Base-by-base conservation (phyloP, 495 filamentous ascomycete genomes). In the Aspergillus campestris region DNA sequence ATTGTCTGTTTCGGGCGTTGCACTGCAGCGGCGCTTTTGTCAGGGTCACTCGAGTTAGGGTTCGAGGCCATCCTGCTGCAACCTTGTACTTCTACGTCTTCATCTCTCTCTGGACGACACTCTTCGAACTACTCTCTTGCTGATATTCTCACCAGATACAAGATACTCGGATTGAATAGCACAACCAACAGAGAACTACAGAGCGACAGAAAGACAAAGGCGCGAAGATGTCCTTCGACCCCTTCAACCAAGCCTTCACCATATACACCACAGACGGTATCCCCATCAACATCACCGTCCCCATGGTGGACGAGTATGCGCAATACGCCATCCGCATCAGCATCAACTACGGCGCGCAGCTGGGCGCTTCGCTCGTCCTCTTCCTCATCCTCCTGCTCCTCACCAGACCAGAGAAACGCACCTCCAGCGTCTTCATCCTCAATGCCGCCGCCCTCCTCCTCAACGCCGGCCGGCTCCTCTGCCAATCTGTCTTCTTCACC, bases 321-420 rank as follows among this genome's bases (percentile, higher is more conserved):
- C 49, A 53, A 44, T 77, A 79, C 58, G 69, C 70, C 51, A 55
- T 78, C 38, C 67, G 72, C 12, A 62, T 74, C 35, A 69, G 71
- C 60, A 81, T 89, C 77, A 84, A 81, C 60, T 89, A 81, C 55
- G 81, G 76, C 36, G 58, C 69, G 28, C 86, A 94, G 58, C 70
- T 89, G 42, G 89, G 89, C 29, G 83, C 85, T n/a, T 79, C 77
- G 28, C 48, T 83, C 48, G 56, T 84, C 15, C 79, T 90, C 45
- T 65, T 89, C 14, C 50, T 85, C 34, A 68, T 86, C 14, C 64
- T 91, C 0, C 61, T 82, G 11, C 65, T 86, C 11, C 58, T 87
- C 50, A 86, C 83, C 14, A 73, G 66, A 40, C 59, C 64, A 10
- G 74, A 81, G 41, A 87, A 85, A 59, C 79, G 81, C 13, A 50